phyloP scores from a whole-genome alignment of 805 yeast genomes.

The Ogataea parapolymorpha region DNA sequence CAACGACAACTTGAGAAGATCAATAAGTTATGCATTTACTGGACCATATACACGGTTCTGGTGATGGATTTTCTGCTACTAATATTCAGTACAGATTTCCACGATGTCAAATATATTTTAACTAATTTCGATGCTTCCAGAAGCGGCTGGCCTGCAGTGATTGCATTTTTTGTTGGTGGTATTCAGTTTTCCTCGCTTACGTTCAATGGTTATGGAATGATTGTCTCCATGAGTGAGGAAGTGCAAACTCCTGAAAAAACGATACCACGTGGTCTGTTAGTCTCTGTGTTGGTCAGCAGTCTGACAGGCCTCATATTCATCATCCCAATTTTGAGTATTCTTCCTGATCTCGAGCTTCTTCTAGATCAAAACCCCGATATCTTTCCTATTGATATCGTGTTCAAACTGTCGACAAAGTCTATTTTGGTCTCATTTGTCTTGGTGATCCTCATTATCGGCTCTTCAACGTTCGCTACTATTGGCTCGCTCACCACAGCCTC shows the following conservation, averaged over 20 bases:
- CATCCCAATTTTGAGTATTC: constrained; percentile 64
- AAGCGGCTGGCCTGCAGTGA: constrained; percentile 70
- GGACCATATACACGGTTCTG: constrained; percentile 71
- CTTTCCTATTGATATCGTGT: constrained; percentile 76
- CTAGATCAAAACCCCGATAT: constrained; percentile 62
- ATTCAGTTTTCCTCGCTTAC: constrained; percentile 77
- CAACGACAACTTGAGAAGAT: constrained; percentile 59
- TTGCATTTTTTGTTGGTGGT: constrained; percentile 79
- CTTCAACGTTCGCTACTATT: constrained; percentile 70
- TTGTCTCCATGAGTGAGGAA: constrained; percentile 80
- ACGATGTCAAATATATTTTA: constrained; percentile 56
- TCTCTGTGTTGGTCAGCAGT: constrained; percentile 61
- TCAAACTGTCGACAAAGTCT: constrained; percentile 67
- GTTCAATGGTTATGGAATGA: constrained; percentile 77
- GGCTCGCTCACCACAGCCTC: constrained; percentile 81
- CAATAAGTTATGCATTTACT: constrained; percentile 65
- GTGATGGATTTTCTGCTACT: constrained; percentile 63
- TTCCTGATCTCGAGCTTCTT: constrained; percentile 60
- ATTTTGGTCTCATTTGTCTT: constrained; percentile 65
- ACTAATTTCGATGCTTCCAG: constrained; percentile 67
- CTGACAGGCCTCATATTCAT: constrained; percentile 70
- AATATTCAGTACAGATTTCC: constrained; percentile 54
- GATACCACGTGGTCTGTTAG: constrained; percentile 69
- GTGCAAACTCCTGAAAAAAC: constrained; percentile 70
- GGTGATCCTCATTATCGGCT: constrained; percentile 63